Percentiles rank a stretch among this genome's conserved stretches.
These are phyloP conservation scores for Chenopodium quinoa DNA, from an alignment of 148 eudicot genomes.

Conservation along the genomic window DNA sequence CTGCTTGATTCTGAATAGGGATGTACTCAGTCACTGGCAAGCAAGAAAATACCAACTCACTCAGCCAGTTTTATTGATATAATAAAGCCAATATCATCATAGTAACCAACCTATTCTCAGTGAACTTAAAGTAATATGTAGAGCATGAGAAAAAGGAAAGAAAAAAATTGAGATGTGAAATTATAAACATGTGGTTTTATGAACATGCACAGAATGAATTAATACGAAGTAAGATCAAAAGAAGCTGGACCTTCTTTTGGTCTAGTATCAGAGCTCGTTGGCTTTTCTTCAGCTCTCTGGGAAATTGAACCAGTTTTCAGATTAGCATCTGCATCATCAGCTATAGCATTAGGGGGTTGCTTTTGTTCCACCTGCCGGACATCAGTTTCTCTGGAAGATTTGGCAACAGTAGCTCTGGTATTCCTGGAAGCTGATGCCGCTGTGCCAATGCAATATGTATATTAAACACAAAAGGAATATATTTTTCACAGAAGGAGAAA, in stretches of 20 bases:
- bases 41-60: neutral
- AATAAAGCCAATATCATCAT: neutral
- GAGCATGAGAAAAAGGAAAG: no score
- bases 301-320: constrained; percentile 29
- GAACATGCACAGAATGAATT: neutral
- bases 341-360: constrained; percentile 35
- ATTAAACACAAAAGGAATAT: neutral
- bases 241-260: constrained; percentile 60
- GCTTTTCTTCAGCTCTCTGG: constrained; percentile 48
- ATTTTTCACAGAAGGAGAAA: neutral
- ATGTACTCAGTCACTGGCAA: constrained; percentile 58
- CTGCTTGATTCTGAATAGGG: constrained; percentile 91
- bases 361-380: constrained; percentile 25
- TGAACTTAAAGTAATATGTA: no score
- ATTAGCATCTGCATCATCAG: constrained; percentile 28
- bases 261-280: constrained; percentile 51
- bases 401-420: constrained; percentile 28
- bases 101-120: neutral
- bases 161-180: neutral
- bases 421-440: constrained; percentile 41
- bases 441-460: constrained; percentile 24
- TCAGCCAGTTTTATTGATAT: neutral
- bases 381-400: constrained; percentile 29
- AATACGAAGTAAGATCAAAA: constrained; percentile 7
- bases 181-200: neutral